A percentile compares a stretch with the other conserved stretches of the same genome.
These are phyloP conservation scores for Paulownia fortunei DNA, from an alignment of 257 asterid genomes.

Conservation along the genomic window DNA sequence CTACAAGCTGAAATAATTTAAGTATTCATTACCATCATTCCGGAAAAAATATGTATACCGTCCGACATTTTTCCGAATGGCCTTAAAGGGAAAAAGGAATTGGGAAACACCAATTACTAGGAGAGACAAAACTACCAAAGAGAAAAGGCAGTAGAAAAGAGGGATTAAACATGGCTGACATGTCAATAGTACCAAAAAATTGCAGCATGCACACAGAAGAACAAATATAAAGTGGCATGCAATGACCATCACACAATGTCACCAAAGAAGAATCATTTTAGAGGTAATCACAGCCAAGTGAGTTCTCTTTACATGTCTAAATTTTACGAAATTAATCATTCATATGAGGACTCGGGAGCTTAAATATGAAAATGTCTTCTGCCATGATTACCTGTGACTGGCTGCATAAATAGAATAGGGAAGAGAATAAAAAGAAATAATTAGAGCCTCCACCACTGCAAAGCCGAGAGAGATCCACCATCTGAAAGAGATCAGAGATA, in stretches of 20 bases:
- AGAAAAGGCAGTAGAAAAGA: too few relatives aligned
- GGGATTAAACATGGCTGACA: too few relatives aligned
- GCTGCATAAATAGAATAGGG: constrained; percentile 92
- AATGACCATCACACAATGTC: neutral
- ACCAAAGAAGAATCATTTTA: neutral
- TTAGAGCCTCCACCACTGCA: constrained; percentile 78
- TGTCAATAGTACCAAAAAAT: too few relatives aligned
- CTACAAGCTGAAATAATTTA: too few relatives aligned
- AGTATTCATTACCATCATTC: too few relatives aligned
- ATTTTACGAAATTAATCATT: neutral
- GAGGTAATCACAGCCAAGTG: neutral
- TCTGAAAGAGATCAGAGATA: constrained; percentile 56
- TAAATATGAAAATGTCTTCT: constrained; percentile 19
- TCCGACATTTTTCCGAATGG: too few relatives aligned
- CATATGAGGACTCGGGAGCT: constrained; percentile 7
- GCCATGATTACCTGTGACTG: constrained; percentile 73
- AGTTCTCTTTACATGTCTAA: neutral
- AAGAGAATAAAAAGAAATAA: constrained; percentile 85
- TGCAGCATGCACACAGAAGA: neutral
- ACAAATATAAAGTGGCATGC: neutral
- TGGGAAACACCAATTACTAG: too few relatives aligned
- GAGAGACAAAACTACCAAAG: too few relatives aligned
- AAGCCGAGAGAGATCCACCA: constrained; percentile 99
- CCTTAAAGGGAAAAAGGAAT: too few relatives aligned
- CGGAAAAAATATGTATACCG: too few relatives aligned